Evolutionary conservation across 139 green algal genomes (phyloP).

Genomic region (Trebouxia sp.): DNA sequence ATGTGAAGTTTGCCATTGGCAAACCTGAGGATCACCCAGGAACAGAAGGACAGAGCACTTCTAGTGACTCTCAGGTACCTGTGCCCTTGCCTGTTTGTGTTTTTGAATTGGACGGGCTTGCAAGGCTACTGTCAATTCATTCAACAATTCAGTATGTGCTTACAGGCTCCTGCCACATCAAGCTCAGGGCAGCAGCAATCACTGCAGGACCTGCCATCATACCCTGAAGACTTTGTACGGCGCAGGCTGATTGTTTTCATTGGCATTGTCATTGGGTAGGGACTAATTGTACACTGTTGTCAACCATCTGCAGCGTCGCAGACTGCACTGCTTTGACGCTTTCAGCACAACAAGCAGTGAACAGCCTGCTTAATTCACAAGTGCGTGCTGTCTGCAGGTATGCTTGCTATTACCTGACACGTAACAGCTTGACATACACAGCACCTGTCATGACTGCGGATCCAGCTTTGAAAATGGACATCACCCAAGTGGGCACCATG

Average conservation of each 20-base stretch:
- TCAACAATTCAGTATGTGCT: too few species aligned
- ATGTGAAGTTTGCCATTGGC: background rate
- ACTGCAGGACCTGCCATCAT: slow-evolving; percentile 28
- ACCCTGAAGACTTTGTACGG: slow-evolving; percentile 31
- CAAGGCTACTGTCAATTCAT: background rate
- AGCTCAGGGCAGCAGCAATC: background rate
- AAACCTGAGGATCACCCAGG: background rate
- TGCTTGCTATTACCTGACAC: slow-evolving; percentile 85
- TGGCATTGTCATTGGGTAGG: slow-evolving; percentile 45
- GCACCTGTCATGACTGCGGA: slow-evolving; percentile 87
- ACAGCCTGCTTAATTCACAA: background rate
- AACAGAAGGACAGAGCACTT: background rate
- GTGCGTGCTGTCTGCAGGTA: slow-evolving; percentile 49
- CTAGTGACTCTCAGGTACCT: background rate
- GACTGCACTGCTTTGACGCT: too few species aligned
- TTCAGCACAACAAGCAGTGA: too few species aligned
- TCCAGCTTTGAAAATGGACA: slow-evolving; percentile 73
- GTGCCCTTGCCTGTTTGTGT: background rate
- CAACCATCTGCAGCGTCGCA: background rate
- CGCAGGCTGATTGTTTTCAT: slow-evolving; percentile 38
- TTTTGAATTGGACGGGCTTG: background rate
- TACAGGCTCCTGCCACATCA: slow-evolving; percentile 1
- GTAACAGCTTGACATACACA: slow-evolving; percentile 86
- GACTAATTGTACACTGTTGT: background rate
- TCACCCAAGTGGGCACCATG: slow-evolving; percentile 80